Percentiles rank a stretch among this genome's conserved stretches.
Conservation (phyloP, 192 early-diverging fungal genomes). For the Entomortierella beljakovae region DNA sequence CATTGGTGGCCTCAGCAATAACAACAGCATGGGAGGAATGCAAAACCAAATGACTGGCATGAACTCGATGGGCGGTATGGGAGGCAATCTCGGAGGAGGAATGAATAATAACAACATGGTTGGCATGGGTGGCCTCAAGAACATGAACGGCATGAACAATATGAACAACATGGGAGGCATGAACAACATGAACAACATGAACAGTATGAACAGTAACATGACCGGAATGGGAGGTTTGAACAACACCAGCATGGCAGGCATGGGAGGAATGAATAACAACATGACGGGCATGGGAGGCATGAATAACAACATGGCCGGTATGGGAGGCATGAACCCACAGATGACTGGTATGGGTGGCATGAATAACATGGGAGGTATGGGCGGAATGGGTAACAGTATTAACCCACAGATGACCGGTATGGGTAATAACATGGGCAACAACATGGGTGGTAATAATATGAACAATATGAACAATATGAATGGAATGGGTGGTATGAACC, state of each 20-base stretch:
- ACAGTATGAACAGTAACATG: conserved; percentile 28
- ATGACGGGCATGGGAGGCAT: conserved; percentile 10
- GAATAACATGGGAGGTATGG: conserved; percentile 20
- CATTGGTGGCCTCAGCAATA: neutral
- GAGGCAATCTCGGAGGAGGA: conserved; percentile 18
- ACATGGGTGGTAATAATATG: too few species aligned
- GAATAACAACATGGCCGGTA: conserved; percentile 18
- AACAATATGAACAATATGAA: conserved; percentile 24
- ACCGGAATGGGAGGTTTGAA: conserved; percentile 28
- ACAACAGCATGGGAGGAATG: conserved; percentile 28
- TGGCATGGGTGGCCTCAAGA: conserved; percentile 29
- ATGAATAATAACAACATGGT: conserved; percentile 29
- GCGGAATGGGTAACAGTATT: conserved; percentile 14
- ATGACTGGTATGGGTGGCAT: conserved; percentile 31
- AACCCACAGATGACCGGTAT: conserved; percentile 14
- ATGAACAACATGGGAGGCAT: conserved; percentile 15
- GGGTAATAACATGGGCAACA: conserved; percentile 27
- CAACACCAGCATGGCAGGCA: too few species aligned
- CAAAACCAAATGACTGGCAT: conserved; percentile 43
- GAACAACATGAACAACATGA: conserved; percentile 26
- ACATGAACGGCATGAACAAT: neutral
- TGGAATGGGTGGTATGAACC: conserved; percentile 26
- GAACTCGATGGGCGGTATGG: conserved; percentile 26
- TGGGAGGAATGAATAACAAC: conserved; percentile 23
- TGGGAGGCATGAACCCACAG: conserved; percentile 22